Evolutionary conservation across 2,329 filamentous ascomycete species (phyloP).

Genomic region (Dendrostoma leiphaemia): DNA sequence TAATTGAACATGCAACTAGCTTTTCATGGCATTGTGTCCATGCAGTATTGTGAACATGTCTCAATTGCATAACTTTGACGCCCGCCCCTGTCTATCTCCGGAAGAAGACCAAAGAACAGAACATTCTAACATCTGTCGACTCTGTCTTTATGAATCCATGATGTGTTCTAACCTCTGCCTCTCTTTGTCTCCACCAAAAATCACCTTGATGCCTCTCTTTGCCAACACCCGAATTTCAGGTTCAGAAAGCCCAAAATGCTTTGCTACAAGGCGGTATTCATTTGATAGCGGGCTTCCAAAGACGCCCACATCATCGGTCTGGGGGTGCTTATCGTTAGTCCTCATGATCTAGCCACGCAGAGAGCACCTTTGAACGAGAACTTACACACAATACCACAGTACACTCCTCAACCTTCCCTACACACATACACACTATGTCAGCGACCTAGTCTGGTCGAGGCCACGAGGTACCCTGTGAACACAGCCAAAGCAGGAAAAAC

Average conservation of each 20-base stretch:
- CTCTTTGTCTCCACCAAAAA: constrained; percentile 65
- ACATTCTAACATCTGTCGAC: no score
- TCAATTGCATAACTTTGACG: no score
- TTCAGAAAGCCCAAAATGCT: constrained; percentile 61
- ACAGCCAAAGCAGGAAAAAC: background rate
- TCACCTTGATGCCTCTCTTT: constrained; percentile 59
- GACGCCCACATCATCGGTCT: constrained; percentile 84
- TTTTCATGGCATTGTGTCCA: background rate
- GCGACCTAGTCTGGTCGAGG: no score
- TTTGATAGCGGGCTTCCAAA: constrained; percentile 75
- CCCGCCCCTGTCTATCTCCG: no score
- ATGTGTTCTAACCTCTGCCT: constrained; percentile 52
- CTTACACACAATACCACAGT: constrained; percentile 68
- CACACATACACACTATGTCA: background rate
- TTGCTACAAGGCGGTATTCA: constrained; percentile 71
- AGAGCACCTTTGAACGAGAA: constrained; percentile 20
- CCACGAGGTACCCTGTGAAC: no score
- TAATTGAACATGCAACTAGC: background rate
- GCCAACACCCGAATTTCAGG: constrained; percentile 52
- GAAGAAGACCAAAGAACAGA: no score
- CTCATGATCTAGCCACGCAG: no score
- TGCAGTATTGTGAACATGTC: no score
- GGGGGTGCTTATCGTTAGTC: background rate
- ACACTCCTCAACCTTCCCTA: constrained; percentile 47
- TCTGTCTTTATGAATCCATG: constrained; percentile 39